Evolutionary conservation across 495 filamentous ascomycete species (phyloP), one percentile per base, ranked within the genome.

Genomic region (Penicillium paxilli): DNA sequence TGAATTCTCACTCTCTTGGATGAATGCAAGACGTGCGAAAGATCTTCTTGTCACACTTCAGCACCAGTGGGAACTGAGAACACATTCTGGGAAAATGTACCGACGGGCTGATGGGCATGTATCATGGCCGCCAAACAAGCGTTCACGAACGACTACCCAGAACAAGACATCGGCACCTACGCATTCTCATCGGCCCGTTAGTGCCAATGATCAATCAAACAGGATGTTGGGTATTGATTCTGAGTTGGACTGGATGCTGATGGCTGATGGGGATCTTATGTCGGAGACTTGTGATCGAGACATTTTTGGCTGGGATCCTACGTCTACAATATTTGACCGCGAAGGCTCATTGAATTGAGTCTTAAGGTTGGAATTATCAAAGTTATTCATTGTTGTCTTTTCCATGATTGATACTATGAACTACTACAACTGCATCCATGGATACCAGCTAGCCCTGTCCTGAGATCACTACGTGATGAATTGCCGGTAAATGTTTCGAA

Each of bases 1-100:
- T 42, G 73, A 76, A 54, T 57, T 57, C 12, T 32, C 26, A 12
- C 19, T 41, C 12, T 57, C 48, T 8, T 57, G 54, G 44, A 35
- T 51, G 20, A 57, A 49, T 24, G 54, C 54, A 6, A 26, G 66
- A 65, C 44, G 62, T 14, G 61, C 57, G 2, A 59, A 59, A 17
- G 47, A 57, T 10, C 48, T 66, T 10, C 32, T 66, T 2, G 24
- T 49, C 1, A 46, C 20, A 0, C 14, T 64, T n/a, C 54, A 55
- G 48, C 51, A 55, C n/a, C 51, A 52, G n/a, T 64, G 61, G 61
- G 55, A 59, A 37, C 7, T 55, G 5, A 40, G 47, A 1, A 56
- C 54, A 0, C 40, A 24, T 9, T 30, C 47, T 20, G 49, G 40
- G 11, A 56, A 51, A 19, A 40, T 32, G 16, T 21, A 25, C 38